Evolutionary conservation across 23 red algal species (phyloP), one percentile per base, ranked within the genome.

Genomic region (Cyanidium caldarium): DNA sequence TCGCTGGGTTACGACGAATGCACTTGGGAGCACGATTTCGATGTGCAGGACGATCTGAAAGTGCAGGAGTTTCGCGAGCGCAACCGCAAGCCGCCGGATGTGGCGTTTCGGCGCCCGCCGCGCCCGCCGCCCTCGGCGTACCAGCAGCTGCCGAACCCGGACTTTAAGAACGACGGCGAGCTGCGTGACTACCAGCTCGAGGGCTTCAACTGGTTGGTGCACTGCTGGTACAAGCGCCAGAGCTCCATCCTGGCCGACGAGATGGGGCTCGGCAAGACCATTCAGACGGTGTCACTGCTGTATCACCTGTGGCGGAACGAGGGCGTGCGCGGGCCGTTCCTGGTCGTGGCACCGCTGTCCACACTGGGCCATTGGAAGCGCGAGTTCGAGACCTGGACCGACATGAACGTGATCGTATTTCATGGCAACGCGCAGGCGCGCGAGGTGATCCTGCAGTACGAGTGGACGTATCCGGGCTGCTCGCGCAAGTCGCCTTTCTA

Each of bases 321-420:
- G 0, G 66, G 72, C 25, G 68, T 71, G 35, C 29, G 80, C 44
- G 87, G 87, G 1, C 87, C 87, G 2, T 80, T 83, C 56, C 77
- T 94, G 21, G 77, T 94, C 3, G 78, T 94, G 23, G 87, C 80
- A 30, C 87, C 87, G 1, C 76, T 79, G 42, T 77, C 78, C 28
- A 80, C 82, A 0, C 68, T 82, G 31, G 80, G 73, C 0, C 87
- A 94, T 29, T 94, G 87, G 87, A 77, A 74, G 39, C 38, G 67
- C 35, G 87, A 94, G 65, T 76, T 80, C 14, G 57, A 75, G 1
- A 68, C 68, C 5, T 94, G 76, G 37, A 65, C 67, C 10, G 44
- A 79, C 43, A 72, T 94, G 58, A 68, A 65, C 34, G 80, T 80
- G 31, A 42, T 75, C 13, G 77, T 78, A 0, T 80, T 83, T 58